Evolutionary conservation across 805 yeast species (phyloP), one percentile per base, ranked within the genome.

Genomic region (Clavispora vitiphila): DNA sequence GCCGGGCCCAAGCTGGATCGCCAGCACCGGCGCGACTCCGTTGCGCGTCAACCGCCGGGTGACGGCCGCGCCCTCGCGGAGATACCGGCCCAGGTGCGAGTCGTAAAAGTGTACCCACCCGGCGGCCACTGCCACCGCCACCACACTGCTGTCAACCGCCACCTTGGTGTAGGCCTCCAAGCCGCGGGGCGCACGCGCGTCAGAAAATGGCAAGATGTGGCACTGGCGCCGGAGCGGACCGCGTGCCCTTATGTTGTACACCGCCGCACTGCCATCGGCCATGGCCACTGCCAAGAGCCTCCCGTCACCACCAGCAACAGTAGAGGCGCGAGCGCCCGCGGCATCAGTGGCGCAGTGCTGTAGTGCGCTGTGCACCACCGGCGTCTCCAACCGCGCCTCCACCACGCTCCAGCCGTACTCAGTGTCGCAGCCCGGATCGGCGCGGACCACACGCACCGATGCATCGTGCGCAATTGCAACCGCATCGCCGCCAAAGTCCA

Each of bases 251-350:
- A 73, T 58, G 44, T 76, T 69, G 59, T 74, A 59, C 1, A 74
- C 61, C 1, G 68, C 50, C 4, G 75, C 71, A 11, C 62, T 55
- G 14, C 72, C 72, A 25, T 69, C 68, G 26, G 61, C 59, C 31
- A 74, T 48, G 8, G 70, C 58, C 31, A 71, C 54, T 3, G 64
- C 72, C 41, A 54, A 63, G 21, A 66, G 51, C 12, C 66, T 58
- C 1, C 74, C 74, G 50, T 71, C 76, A n/a, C 58, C 55, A 1
- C 77, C 77, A 5, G 61, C 62, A 8, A 65, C 32, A 8, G 32
- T 6, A 5, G 22, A 5, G 22, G 22, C 5, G 7, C 22, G 32
- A 12, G 5, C 32, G 32, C n/a, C 21, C 19, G 19, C 20, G 32
- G 11, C 20, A 12, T 20, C 12, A 2, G n/a, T 24, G n/a, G n/a